These are phyloP conservation scores for Trichoderma atrobrunneum DNA, from an alignment of 2,329 filamentous ascomycete species.

Conservation along the genomic window DNA sequence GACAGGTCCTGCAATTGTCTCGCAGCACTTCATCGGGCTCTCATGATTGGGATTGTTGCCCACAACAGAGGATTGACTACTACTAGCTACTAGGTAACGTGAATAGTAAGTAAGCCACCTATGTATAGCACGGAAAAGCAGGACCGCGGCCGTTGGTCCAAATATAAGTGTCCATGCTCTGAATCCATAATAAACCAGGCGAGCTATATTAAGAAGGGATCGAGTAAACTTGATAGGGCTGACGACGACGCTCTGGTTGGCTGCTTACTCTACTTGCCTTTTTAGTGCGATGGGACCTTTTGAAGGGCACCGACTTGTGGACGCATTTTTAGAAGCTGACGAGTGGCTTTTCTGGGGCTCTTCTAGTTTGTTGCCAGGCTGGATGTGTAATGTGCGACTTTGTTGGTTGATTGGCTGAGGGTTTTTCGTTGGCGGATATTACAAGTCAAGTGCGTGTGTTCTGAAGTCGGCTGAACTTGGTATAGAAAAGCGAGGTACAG, in stretches of 20 bases:
- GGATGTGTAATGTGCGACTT: not conserved
- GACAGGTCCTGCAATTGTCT: not conserved
- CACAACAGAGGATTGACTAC: not conserved
- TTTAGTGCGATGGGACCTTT: not conserved
- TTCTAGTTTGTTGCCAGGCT: not conserved
- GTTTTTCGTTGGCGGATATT: not conserved
- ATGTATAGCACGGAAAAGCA: not conserved
- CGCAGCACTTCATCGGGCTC: not conserved
- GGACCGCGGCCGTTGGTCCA: not conserved
- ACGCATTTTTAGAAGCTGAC: conserved; percentile 14
- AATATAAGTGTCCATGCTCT: not conserved
- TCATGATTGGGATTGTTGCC: not conserved
- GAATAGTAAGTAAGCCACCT: not conserved
- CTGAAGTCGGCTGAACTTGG: not conserved
- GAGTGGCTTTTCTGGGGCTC: not conserved
- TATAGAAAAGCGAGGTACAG: not conserved
- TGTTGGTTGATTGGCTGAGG: not conserved
- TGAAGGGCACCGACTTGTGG: not conserved
- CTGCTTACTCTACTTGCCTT: not conserved
- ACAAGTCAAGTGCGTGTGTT: not conserved
- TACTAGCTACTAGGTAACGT: not conserved
- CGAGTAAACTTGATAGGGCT: conserved; percentile 3
- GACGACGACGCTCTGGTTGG: not conserved
- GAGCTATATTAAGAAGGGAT: not conserved
- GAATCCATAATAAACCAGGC: not conserved